A percentile compares a stretch with the other conserved stretches of the same genome.
Evolutionary conservation across 2,329 filamentous ascomycete species (phyloP).

Genomic region (Aspergillus aculeatinus): DNA sequence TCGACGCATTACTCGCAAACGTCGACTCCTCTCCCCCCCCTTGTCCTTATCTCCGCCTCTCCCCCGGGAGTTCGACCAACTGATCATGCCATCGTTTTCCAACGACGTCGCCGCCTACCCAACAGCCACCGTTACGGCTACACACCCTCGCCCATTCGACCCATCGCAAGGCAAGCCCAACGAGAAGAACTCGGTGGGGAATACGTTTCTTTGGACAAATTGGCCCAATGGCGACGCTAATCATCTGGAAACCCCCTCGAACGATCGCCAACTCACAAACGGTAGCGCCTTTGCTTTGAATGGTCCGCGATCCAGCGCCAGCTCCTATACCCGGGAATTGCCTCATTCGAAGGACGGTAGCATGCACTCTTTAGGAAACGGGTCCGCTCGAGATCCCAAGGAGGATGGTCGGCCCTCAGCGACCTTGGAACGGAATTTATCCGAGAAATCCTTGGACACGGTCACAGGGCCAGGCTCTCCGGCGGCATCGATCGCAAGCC

Average conservation of each 20-base stretch:
- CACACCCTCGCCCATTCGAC: constrained; percentile 42
- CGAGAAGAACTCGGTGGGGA: constrained; percentile 46
- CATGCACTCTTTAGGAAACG: constrained; percentile 50
- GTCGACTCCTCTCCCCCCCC: constrained; percentile 3
- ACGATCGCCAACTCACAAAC: constrained; percentile 43
- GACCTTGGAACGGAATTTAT: constrained; percentile 26
- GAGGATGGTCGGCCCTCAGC: constrained; percentile 31
- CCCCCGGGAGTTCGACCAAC: constrained; percentile 12
- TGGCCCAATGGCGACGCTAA: constrained; percentile 46
- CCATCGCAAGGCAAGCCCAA: constrained; percentile 43
- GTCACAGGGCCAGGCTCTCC: constrained; percentile 28
- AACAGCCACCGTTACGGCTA: constrained; percentile 33
- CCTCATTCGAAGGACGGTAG: constrained; percentile 44
- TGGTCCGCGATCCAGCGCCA: constrained; percentile 54
- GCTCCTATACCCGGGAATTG: constrained; percentile 44
- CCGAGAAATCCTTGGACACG: constrained; percentile 31
- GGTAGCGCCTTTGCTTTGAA: constrained; percentile 61
- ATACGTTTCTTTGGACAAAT: constrained; percentile 49
- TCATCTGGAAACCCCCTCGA: constrained; percentile 37
- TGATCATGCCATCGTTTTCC: constrained; percentile 42
- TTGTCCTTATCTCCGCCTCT: constrained; percentile 5
- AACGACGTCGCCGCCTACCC: constrained; percentile 35
- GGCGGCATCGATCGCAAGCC: constrained; percentile 23
- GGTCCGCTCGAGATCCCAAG: constrained; percentile 33
- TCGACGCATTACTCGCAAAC: constrained; percentile 6